phyloP scores from a whole-genome alignment of 2,329 filamentous ascomycete species.

The Fusarium lyarnte region DNA sequence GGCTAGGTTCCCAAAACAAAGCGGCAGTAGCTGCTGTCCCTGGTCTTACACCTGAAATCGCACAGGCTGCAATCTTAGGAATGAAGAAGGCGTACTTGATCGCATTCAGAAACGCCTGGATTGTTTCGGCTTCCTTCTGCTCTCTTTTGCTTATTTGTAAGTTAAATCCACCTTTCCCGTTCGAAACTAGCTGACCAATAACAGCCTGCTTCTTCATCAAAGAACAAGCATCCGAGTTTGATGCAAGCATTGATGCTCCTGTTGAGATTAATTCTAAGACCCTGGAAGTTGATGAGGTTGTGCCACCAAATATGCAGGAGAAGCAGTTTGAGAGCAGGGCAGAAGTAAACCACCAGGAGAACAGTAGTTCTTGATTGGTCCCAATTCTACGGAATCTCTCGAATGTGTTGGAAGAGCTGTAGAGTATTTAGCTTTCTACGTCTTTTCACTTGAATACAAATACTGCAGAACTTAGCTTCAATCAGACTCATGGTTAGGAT shows the following conservation, averaged over 20 bases:
- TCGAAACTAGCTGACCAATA: not conserved
- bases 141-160: not conserved
- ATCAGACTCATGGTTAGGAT: not conserved
- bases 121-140: not conserved
- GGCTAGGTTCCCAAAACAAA: not conserved
- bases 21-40: not conserved
- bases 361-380: not conserved
- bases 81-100: not conserved
- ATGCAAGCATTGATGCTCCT: not conserved
- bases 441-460: no score
- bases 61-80: not conserved
- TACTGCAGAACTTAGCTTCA: not conserved
- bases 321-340: not conserved
- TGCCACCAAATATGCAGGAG: not conserved
- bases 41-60: not conserved
- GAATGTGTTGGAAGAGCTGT: rapidly evolving
- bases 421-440: not conserved
- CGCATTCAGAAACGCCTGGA: not conserved
- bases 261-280: not conserved
- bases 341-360: not conserved
- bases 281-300: not conserved
- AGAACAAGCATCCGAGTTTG: not conserved
- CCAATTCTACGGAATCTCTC: not conserved
- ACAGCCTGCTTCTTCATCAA: not conserved
- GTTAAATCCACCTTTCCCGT: not conserved